Base-by-base conservation (phyloP, 148 eudicot genomes). In the Chenopodium formosanum region DNA sequence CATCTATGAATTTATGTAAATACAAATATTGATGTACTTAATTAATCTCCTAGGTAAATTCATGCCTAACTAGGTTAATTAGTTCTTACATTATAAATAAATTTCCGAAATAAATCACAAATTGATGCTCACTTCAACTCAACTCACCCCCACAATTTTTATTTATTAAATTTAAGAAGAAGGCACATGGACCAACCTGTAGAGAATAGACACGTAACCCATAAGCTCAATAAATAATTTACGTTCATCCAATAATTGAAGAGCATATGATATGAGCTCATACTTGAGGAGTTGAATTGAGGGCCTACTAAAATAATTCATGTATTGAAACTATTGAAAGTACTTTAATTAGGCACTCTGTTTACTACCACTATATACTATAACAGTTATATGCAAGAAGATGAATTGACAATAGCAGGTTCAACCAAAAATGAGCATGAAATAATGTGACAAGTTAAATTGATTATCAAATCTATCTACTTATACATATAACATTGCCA, bases 141-240 rank as follows among this genome's bases (percentile, higher is more conserved):
- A 48, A 48, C 12, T 48, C 52, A 9, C 60, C 12, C 60, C 56
- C 56, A 52, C 3, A 52, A 52, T 12, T 10, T 52, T 10, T 0
- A 52, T 3, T 14, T 52, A 46, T 27, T n/a, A 13, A 37, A 9
- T 27, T 44, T 2, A 23, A 27, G 29, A 31, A 64, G 46, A n/a
- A 25, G 67, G 34, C 85, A 83, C 85, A 83, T 83, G 85, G 81
- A 65, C 58, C 82, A 83, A 79, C 82, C 82, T 83, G 85, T 83
- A 74, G 79, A 60, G 48, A 69, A 1, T 53, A 14, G 82, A 79
- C 76, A 83, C 82, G 76, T 83, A 83, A 20, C 17, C 10, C 37
- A 70, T 79, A 74, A 66, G 13, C 75, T 25, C 34, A 67, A 50
- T 37, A 79, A 65, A 50, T 73, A 74, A 63, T 73, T 73, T 37